Evolutionary conservation across 495 filamentous ascomycete species (phyloP), one percentile per base, ranked within the genome.

Genomic region (Tuber indicum): DNA sequence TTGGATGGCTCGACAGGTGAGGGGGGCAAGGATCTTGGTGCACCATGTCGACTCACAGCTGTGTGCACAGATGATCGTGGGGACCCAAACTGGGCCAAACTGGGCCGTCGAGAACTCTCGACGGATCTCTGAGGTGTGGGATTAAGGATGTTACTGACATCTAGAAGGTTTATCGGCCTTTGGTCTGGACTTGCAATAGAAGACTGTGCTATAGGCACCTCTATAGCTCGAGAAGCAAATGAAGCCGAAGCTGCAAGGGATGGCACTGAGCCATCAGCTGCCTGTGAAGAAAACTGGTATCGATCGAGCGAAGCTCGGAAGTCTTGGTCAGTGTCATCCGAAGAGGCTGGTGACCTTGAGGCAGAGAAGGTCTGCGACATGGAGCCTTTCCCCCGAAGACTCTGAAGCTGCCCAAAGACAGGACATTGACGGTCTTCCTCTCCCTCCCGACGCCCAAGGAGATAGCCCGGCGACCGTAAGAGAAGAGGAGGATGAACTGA

Each of bases 371-470:
- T 74, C 78, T 76, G 81, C 79, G 81, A 83, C 81, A 83, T 83
- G 74, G 81, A 83, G 81, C 72, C 74, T 82, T 82, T 83, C 79
- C 78, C 78, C 81, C 81, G 74, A 75, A 75, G 75, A 78, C 76
- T 82, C 76, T 82, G 74, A 78, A 82, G 79, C 74, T 78, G 71
- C 74, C 74, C 62, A 75, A 82, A 79, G 81, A 79, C 81, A 81
- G 81, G 58, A 76, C 81, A 83, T 83, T 72, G 81, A 83, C 78
- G 75, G 71, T 83, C 80, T 80, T 80, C 81, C 81, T 78, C 78
- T 80, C 82, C 81, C 78, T 82, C 81, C 74, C 81, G 81, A 82
- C 81, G 81, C 81, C 81, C 81, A 81, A 79, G 73, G 79, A 78
- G 74, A 75, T 75, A 83, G 75, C 76, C 75, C 73, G 81, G 81